Base-by-base conservation (phyloP, 495 filamentous ascomycete genomes). In the Aspergillus diversus region DNA sequence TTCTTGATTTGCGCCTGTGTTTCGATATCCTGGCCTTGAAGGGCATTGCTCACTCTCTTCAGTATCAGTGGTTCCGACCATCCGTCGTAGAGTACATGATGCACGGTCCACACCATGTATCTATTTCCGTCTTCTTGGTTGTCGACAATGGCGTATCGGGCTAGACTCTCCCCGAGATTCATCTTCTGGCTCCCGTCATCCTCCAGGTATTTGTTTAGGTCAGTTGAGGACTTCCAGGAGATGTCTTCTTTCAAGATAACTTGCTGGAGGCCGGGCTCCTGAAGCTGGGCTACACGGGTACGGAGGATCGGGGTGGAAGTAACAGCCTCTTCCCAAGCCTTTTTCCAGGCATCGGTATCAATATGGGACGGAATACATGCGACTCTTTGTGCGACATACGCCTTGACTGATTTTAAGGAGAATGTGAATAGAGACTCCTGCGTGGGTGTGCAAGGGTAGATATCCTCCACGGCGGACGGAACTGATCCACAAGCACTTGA, bases 71-170 rank as follows among this genome's bases (percentile, higher is more conserved):
- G 77, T 71, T 87, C 80, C 7, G 81, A 86, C 85, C 87, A 90
- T 16, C 87, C 87, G 57, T 91, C 89, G 61, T 90, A 92, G 3
- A 91, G 67, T 2, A 84, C 83, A 59, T 92, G 88, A 61, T 90
- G 88, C 53, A 88, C 79, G 2, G 86, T 90, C 73, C 86, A 80
- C 6, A 88, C 77, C 64, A 89, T 84, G 61, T 83, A 76, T 15
- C 66, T 67, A 43, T 71, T 76, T 32, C 64, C 71, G 16, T 74
- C 70, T 5, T 59, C 68, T 17, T 35, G 15, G 55, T 77, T 66
- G 13, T 76, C 68, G 9, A 88, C 66, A 27, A 88, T 76, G 5
- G 79, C 83, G 57, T 85, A 87, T 33, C 83, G 78, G 16, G 83
- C 79, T 12, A 90, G 73, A 5, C 77, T 73, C 48, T 74, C 79